Conservation (phyloP, 1,139 yeast species). For the Candida mesenterica region DNA sequence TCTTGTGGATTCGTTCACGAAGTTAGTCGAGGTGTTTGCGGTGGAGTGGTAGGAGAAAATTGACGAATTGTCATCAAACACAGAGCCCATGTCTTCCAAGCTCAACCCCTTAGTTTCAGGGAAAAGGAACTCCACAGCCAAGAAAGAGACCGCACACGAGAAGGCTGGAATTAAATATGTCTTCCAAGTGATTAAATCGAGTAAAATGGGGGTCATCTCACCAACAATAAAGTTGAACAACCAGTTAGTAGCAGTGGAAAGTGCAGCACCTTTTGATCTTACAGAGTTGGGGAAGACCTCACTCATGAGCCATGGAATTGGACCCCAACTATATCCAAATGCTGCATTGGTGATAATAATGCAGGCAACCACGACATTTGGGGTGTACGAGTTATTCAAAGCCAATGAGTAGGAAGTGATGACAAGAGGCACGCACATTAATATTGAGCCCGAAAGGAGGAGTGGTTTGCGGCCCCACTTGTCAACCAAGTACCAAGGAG, state of each 20-base stretch:
- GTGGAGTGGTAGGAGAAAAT: slow-evolving; percentile 45
- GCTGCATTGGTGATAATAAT: slow-evolving; percentile 81
- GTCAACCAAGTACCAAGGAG: slow-evolving; percentile 91
- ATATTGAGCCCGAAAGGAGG: slow-evolving; percentile 68
- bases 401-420: slow-evolving; percentile 66
- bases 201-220: slow-evolving; percentile 82
- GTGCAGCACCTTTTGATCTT: slow-evolving; percentile 90
- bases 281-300: slow-evolving; percentile 86
- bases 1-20: slow-evolving; percentile 5
- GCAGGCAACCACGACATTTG: slow-evolving; percentile 68
- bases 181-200: slow-evolving; percentile 75
- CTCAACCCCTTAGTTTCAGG: slow-evolving; percentile 92
- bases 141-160: slow-evolving; percentile 67
- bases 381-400: slow-evolving; percentile 59
- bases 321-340: slow-evolving; percentile 91
- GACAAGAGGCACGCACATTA: slow-evolving; percentile 73
- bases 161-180: slow-evolving; percentile 79
- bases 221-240: slow-evolving; percentile 92
- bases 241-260: slow-evolving; percentile 94
- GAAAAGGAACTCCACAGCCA: slow-evolving; percentile 65
- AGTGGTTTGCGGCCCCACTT: slow-evolving; percentile 89
- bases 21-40: slow-evolving; percentile 14
- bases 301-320: slow-evolving; percentile 91
- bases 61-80: slow-evolving; percentile 35
- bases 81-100: slow-evolving; percentile 78